Base-by-base conservation (phyloP, 192 early-diverging fungal genomes). In the Backusella australiensis region DNA sequence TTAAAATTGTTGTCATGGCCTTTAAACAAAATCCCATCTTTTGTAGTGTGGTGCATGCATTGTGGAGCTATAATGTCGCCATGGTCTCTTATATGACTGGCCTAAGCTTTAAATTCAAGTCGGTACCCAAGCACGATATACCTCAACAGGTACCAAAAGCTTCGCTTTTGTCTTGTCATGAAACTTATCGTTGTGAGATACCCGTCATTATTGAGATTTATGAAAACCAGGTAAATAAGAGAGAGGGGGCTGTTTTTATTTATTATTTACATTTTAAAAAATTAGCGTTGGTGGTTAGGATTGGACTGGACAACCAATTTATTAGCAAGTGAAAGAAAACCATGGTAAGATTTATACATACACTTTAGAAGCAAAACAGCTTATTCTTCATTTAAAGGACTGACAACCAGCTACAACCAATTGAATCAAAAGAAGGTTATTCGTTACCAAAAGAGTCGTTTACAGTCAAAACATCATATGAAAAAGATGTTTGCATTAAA, bases 291-390 rank as follows among this genome's bases (percentile, higher is more conserved):
- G 87, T 88, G 87, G 87, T 68, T 88, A 26, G 87, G 87, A 44
- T 59, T 85, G 26, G 84, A 84, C 6, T 88, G 87, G 87, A 88
- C 87, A 8, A 83, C 84, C 6, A 88, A 83, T 80, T 84, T 88
- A 82, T 78, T 88, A 11, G 76, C 81, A 17, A 84, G 81, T 34
- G 87, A 88, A 73, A 84, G 87, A 59, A 56, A 56, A 23, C 53
- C 53, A 56, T 56, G 53, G 53, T 56, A 56, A 52, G 3, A 26
- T 19, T 19, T 0, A 56, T 23, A 23, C 9, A 21, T 9, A 19
- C 9, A 19, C 14, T 17, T 52, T n/a, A n/a, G 15, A 52, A 21
- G 19, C 12, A 19, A 19, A 52, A n/a, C 6, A 15, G n/a, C 46
- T 49, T 15, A 52, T 52, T 19, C 2, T 32, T 32, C 32, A 32